These are phyloP conservation scores for Pseudogymnoascus sp. DNA, from an alignment of 2,329 filamentous ascomycete species.

Conservation along the genomic window DNA sequence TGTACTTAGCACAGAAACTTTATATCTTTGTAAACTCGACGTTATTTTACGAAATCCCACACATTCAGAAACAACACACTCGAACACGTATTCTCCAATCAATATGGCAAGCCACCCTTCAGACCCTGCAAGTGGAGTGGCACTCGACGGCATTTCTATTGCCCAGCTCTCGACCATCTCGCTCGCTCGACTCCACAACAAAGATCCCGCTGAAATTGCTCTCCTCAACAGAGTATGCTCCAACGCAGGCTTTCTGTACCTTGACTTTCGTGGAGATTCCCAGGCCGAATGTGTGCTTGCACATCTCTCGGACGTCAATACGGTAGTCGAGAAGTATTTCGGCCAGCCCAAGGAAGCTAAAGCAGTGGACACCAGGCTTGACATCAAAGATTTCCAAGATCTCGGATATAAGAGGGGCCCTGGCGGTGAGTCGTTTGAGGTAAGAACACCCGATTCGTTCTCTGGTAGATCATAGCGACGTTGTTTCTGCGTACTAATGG, in stretches of 20 bases:
- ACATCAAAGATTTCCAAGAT: conserved; percentile 19
- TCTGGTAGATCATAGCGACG: not conserved
- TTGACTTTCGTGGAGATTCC: conserved; percentile 17
- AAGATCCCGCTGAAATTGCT: conserved; percentile 16
- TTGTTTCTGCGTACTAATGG: conserved; percentile 8
- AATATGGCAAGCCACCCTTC: conserved; percentile 12
- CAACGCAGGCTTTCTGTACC: conserved; percentile 17
- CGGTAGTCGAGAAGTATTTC: conserved; percentile 17
- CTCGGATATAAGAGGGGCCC: conserved; percentile 16
- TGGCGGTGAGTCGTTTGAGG: conserved; percentile 18
- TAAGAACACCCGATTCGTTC: conserved; percentile 7
- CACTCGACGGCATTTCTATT: conserved; percentile 12
- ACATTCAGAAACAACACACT: not conserved
- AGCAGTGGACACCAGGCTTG: conserved; percentile 11
- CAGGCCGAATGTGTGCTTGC: conserved; percentile 12
- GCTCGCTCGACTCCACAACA: conserved; percentile 15
- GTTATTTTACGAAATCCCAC: not conserved
- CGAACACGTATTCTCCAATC: not conserved
- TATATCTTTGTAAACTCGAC: not conserved
- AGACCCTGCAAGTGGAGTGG: conserved; percentile 15
- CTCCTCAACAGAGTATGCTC: conserved; percentile 13
- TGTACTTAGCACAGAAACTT: conserved; percentile 3
- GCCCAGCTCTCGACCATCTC: conserved; percentile 12
- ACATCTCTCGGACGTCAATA: conserved; percentile 14
- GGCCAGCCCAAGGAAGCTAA: conserved; percentile 16